Base-by-base conservation (phyloP, 371 early-diverging fungal genomes). In the Mortierella sp. region DNA sequence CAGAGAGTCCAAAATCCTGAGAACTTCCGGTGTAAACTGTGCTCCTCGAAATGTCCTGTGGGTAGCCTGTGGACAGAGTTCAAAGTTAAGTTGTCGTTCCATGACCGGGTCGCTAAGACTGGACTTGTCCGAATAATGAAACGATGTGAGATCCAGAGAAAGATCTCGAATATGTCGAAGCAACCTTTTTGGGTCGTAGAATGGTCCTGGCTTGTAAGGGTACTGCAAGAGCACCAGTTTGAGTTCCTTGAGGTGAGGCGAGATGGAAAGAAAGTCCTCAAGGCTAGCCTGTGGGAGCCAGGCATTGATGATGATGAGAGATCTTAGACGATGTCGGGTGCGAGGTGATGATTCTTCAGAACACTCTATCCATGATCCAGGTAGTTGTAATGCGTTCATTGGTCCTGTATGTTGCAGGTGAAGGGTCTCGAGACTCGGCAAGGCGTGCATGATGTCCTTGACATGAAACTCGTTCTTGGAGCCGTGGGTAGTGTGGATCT, bases 211-310 rank as follows among this genome's bases (percentile, higher is more conserved):
- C 14, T 57, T 57, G 28, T 57, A 57, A 11, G 59, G 59, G 31
- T 57, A 57, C 28, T 57, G 59, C 16, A 57, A 14, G 14, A 57
- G 59, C 59, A 57, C 28, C 59, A 57, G 14, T 11, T 57, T 57
- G 31, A 57, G 59, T 14, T 57, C 59, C 59, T 13, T 57, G 59
- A 57, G 59, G 28, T 57, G 14, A 4, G 57, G 59, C 11, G 28
- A 31, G 59, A 31, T 57, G 16, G 4, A 26, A 3, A 57, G 59
- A 4, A 57, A 57, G 11, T 57, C 59, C 16, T 57, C 59, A 10
- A 57, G 59, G 26, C 59, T 57, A 14, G 59, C 59, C 59, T 57
- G 59, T 14, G 31, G 59, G 14, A 57, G n/a, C 59, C 59, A 57
- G 59, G 31, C 59, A 14, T 57, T 57, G 28, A 57, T 57, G 14